These are phyloP conservation scores for Lunularia cruciata DNA, from an alignment of 225 moss, liverwort and hornwort genomes.

Conservation along the genomic window DNA sequence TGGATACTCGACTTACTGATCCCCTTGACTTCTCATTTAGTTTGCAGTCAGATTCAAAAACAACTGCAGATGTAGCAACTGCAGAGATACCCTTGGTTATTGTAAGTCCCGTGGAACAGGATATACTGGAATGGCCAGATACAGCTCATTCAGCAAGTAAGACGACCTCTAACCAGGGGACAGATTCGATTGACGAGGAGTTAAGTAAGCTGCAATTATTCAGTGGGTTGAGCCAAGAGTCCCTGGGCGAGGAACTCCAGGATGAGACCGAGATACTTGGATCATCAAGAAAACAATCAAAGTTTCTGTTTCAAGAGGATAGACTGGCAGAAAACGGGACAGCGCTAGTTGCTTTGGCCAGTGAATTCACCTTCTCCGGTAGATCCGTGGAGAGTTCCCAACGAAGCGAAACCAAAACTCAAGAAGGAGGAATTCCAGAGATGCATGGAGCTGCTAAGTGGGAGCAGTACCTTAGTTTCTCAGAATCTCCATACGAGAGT, in stretches of 20 bases:
- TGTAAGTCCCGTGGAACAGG: not conserved
- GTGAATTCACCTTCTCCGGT: slow-evolving; percentile 11
- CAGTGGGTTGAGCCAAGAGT: slow-evolving; percentile 3
- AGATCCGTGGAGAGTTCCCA: slow-evolving; percentile 21
- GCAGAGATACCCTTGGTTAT: not conserved
- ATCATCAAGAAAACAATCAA: not conserved
- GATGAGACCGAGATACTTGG: not conserved
- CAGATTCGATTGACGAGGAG: slow-evolving; percentile 4
- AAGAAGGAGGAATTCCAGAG: slow-evolving; percentile 21
- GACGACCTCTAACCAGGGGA: not conserved
- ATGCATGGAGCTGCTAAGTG: slow-evolving; percentile 50
- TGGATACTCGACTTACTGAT: slow-evolving; percentile 9
- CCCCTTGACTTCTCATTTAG: slow-evolving; percentile 5
- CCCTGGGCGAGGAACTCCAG: not conserved
- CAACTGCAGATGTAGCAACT: not conserved
- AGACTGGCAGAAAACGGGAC: not conserved
- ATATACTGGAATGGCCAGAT: too few species aligned
- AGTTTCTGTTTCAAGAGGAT: not conserved
- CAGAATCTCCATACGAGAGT: slow-evolving; percentile 34
- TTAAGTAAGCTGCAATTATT: not conserved
- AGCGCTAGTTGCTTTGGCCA: slow-evolving; percentile 5
- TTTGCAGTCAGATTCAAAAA: slow-evolving; percentile 1
- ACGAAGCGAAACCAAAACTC: slow-evolving; percentile 21
- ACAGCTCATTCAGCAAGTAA: not conserved
- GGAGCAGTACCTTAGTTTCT: slow-evolving; percentile 55